A percentile compares a stretch with the other conserved stretches of the same genome.
Evolutionary conservation across 2,329 filamentous ascomycete species (phyloP).

Genomic region (Calonectria honghensis): DNA sequence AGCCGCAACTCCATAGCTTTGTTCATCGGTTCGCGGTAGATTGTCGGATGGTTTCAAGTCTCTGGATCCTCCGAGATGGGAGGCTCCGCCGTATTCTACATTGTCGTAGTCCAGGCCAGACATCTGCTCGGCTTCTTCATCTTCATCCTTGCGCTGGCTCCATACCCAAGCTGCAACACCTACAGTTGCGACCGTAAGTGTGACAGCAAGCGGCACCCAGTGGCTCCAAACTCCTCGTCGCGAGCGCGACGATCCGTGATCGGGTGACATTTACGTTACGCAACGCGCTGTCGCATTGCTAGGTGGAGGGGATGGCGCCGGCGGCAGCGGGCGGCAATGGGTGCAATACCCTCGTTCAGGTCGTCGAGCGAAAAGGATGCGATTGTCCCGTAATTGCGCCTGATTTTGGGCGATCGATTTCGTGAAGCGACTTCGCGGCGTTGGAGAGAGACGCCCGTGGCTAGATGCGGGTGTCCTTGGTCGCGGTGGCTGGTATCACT

Average conservation of each 20-base stretch:
- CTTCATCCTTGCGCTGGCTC: conserved; percentile 88
- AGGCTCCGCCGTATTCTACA: conserved; percentile 73
- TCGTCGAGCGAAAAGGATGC: conserved; percentile 26
- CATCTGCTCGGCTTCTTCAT: conserved; percentile 76
- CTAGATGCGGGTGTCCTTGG: conserved; percentile 51
- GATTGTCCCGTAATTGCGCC: conserved; percentile 38
- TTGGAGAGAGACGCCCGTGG: conserved; percentile 44
- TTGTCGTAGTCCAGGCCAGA: conserved; percentile 69
- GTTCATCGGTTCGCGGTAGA: conserved; percentile 63
- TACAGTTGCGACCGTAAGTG: conserved; percentile 89
- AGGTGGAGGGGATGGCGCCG: conserved; percentile 47
- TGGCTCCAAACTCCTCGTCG: conserved; percentile 82
- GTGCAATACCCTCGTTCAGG: conserved; percentile 40
- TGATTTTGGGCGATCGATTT: conserved; percentile 19
- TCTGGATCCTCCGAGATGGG: conserved; percentile 68
- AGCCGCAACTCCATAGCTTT: conserved; percentile 64
- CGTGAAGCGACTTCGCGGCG: conserved; percentile 37
- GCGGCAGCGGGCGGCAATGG: conserved; percentile 46
- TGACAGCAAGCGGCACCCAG: conserved; percentile 92
- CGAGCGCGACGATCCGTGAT: conserved; percentile 75
- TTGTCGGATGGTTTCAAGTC: conserved; percentile 59
- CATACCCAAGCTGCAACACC: conserved; percentile 94
- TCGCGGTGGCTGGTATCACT: conserved; percentile 57
- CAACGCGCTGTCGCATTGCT: conserved; percentile 60
- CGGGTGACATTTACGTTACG: conserved; percentile 75